Evolutionary conservation across 768 basidiomycete genomes (phyloP), one percentile per base, ranked within the genome.

Genomic region (Amanita fuliginea): DNA sequence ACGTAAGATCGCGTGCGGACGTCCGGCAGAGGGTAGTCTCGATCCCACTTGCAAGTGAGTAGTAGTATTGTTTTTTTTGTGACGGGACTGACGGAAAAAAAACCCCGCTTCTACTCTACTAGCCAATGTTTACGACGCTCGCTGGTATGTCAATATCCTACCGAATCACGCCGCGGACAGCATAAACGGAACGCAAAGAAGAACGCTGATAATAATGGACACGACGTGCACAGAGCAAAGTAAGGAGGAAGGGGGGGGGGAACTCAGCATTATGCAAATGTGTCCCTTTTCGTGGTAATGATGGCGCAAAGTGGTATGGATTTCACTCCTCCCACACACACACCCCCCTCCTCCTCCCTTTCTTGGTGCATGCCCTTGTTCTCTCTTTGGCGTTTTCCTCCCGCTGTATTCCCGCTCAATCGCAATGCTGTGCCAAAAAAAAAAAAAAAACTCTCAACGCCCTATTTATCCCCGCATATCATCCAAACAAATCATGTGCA

Each of bases 81-180:
- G 11, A 9, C 28, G n/a, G 18, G 24, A 13, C 30, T 42, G 52
- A 24, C 16, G 28, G 18, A 30, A 4, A 6, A 26, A 2, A n/a
- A n/a, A n/a, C n/a, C n/a, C n/a, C n/a, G n/a, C n/a, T n/a, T n/a
- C n/a, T n/a, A n/a, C n/a, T 14, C 51, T 14, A 52, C 46, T 55
- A 77, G 75, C 59, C 75, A 77, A 62, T 77, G 75, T 55, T 69
- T 69, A 19, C 66, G 74, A 37, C 68, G 75, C 8, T 68, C 70
- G 47, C 67, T 76, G 49, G 66, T 66, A 49, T 77, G 76, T 55
- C 68, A 71, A 54, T 77, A 77, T 53, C 75, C 76, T 4, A 65
- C 65, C 6, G 72, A 71, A 53, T 72, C 73, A 21, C 26, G 45
- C 3, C 34, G 51, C 6, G 51, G 51, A 40, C 51, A 51, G 19